These are phyloP conservation scores for Porodaedalea pini DNA, from an alignment of 1,284 basidiomycete genomes.

Conservation along the genomic window DNA sequence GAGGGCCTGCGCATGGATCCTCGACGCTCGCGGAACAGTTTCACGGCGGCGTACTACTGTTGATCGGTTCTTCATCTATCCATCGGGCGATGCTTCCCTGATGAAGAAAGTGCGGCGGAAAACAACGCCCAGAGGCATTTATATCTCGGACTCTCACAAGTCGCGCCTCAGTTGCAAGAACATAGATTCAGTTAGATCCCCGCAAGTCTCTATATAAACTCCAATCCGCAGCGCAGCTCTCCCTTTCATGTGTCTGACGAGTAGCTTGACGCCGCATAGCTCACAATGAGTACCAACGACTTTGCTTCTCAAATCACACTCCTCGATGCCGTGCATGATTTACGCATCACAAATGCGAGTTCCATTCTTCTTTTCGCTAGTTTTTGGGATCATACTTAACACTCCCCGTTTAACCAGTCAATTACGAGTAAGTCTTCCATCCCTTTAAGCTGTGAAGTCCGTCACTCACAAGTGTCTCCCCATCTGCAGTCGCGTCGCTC, in stretches of 20 bases:
- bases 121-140: neutral
- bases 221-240: neutral
- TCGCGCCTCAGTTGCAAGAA: neutral
- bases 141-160: neutral
- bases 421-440: neutral
- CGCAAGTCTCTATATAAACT: neutral
- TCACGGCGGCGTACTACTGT: neutral
- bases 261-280: neutral
- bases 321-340: slow-evolving; percentile 6
- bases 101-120: neutral
- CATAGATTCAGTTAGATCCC: neutral
- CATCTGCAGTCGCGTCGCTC: slow-evolving; percentile 3
- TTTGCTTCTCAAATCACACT: neutral
- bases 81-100: neutral
- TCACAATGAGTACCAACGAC: neutral
- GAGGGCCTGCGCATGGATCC: no score
- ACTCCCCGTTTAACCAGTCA: neutral
- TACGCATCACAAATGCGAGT: slow-evolving; percentile 14
- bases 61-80: neutral
- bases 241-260: neutral
- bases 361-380: neutral
- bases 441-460: neutral
- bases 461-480: neutral
- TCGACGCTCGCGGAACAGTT: no score
- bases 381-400: neutral